These are phyloP conservation scores for Tolypocladium capitatum DNA, from an alignment of 2,329 filamentous ascomycete species.

Conservation along the genomic window DNA sequence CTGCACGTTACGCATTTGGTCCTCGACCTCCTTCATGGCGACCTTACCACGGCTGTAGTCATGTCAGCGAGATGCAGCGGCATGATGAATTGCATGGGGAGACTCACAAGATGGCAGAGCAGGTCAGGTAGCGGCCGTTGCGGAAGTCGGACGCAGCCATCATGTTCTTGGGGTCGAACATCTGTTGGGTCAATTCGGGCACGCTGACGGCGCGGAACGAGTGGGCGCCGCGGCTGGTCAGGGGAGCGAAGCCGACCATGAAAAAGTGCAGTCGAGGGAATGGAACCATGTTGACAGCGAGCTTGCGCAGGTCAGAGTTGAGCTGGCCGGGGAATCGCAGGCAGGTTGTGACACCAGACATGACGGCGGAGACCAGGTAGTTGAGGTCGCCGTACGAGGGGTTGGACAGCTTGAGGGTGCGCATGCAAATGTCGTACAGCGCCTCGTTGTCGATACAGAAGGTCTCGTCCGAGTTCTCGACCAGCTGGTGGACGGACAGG, in stretches of 20 bases:
- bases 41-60: conserved; percentile 77
- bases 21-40: conserved; percentile 99
- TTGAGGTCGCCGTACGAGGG: conserved; percentile 98
- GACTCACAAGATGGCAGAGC: conserved; percentile 90
- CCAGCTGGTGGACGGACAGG: conserved; percentile 95
- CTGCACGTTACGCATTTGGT: conserved; percentile 99
- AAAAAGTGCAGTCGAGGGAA: conserved; percentile 99
- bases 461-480: conserved; percentile 99
- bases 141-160: conserved; percentile 99
- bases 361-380: conserved; percentile 98
- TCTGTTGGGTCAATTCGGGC: conserved; percentile 97
- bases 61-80: conserved; percentile 5
- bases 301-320: conserved; percentile 98
- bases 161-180: conserved; percentile 99
- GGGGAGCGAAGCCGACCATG: conserved; percentile 99
- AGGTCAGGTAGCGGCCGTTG: conserved; percentile 98
- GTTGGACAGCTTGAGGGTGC: conserved; percentile 96
- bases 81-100: background rate
- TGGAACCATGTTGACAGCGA: conserved; percentile 99
- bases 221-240: conserved; percentile 75
- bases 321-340: conserved; percentile 99
- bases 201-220: conserved; percentile 97
- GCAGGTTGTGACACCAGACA: conserved; percentile 98
- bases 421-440: conserved; percentile 99
- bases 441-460: conserved; percentile 99